phyloP scores from a whole-genome alignment of 208 protist genomes.

The Leptomonas pyrrhocoris region DNA sequence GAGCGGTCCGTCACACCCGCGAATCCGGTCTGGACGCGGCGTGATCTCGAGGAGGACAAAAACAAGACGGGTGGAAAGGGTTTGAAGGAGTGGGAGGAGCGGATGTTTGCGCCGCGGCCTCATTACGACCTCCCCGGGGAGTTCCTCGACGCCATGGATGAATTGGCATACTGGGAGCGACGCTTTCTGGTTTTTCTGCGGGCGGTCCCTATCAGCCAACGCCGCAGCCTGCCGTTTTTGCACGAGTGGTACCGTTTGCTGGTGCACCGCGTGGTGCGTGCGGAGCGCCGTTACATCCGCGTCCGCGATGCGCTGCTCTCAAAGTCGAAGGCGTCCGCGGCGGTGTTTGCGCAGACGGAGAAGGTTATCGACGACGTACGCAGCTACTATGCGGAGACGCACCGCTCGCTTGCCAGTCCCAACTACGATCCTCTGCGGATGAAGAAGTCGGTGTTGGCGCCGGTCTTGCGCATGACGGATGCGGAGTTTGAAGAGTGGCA shows the following conservation, averaged over 20 bases:
- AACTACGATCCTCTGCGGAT: conserved; percentile 87
- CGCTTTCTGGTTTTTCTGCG: conserved; percentile 69
- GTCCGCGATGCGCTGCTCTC: conserved; percentile 53
- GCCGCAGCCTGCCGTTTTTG: conserved; percentile 73
- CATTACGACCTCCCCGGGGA: conserved; percentile 65
- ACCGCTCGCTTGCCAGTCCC: conserved; percentile 69
- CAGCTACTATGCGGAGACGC: conserved; percentile 72
- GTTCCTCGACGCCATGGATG: conserved; percentile 81
- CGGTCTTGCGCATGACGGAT: conserved; percentile 73
- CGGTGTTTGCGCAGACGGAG: conserved; percentile 72
- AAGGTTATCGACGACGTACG: conserved; percentile 56
- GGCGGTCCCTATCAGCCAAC: conserved; percentile 60
- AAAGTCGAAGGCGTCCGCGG: conserved; percentile 27
- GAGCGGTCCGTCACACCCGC: conserved; percentile 66
- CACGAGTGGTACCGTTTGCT: conserved; percentile 78
- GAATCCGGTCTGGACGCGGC: conserved; percentile 80
- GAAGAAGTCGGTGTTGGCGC: conserved; percentile 76
- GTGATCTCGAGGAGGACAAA: conserved; percentile 50
- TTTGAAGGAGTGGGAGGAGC: conserved; percentile 47
- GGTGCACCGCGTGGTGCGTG: conserved; percentile 73
- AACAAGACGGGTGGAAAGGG: conserved; percentile 41
- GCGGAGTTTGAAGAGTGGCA: conserved; percentile 75
- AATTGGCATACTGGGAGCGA: conserved; percentile 79
- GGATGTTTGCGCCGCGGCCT: conserved; percentile 63
- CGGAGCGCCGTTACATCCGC: conserved; percentile 71